Evolutionary conservation across 2,329 filamentous ascomycete genomes (phyloP).

Genomic region (Plenodomus tracheiphilus): DNA sequence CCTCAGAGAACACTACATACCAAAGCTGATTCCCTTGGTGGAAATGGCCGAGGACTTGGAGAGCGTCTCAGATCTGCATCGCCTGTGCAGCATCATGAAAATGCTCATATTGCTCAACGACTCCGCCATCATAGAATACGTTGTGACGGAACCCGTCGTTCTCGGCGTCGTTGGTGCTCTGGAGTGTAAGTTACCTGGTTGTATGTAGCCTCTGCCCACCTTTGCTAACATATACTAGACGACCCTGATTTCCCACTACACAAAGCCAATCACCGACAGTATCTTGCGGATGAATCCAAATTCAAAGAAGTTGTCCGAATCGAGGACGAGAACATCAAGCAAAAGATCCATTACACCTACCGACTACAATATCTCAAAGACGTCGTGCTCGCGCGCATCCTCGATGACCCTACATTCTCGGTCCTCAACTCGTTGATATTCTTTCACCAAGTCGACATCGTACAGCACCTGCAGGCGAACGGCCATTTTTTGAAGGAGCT

Average conservation of each 20-base stretch:
- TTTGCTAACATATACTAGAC: conserved; percentile 55
- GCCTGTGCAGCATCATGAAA: conserved; percentile 98
- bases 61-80: conserved; percentile 81
- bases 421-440: conserved; percentile 98
- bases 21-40: conserved; percentile 83
- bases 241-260: conserved; percentile 97
- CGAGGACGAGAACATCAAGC: conserved; percentile 75
- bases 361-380: conserved; percentile 96
- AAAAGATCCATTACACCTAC: conserved; percentile 96
- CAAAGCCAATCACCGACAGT: conserved; percentile 95
- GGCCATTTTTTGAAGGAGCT: conserved; percentile 77
- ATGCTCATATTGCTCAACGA: conserved; percentile 93
- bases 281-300: conserved; percentile 82
- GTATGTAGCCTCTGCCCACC: neutral
- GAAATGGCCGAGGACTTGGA: conserved; percentile 90
- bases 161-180: conserved; percentile 92
- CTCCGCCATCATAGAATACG: conserved; percentile 88
- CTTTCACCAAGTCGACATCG: conserved; percentile 98
- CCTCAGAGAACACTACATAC: conserved; percentile 82
- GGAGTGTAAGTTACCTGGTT: conserved; percentile 63
- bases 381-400: conserved; percentile 92
- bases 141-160: conserved; percentile 86
- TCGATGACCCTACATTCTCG: conserved; percentile 97
- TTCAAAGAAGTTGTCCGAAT: conserved; percentile 97
- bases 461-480: conserved; percentile 90